A percentile compares a stretch with the other conserved stretches of the same genome.
These are phyloP conservation scores for Quercus berberidifolia DNA, from an alignment of 306 rosid species.

Conservation along the genomic window DNA sequence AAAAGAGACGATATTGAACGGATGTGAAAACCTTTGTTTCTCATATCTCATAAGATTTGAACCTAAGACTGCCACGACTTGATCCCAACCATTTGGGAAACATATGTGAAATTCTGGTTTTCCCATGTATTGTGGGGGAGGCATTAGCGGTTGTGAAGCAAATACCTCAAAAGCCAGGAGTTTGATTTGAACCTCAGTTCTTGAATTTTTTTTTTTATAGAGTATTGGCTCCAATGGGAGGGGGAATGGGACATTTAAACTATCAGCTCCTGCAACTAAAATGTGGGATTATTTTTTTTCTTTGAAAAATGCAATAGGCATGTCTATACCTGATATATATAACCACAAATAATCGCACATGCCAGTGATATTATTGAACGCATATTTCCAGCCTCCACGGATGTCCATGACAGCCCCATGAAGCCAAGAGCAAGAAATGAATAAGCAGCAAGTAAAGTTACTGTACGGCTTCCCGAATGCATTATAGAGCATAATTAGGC, in stretches of 20 bases:
- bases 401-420: conserved; percentile 59
- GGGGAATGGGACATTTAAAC: too few species aligned
- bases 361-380: conserved; percentile 62
- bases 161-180: neutral
- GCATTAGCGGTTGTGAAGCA: neutral
- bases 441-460: conserved; percentile 61
- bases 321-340: conserved; percentile 68
- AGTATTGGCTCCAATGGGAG: too few species aligned
- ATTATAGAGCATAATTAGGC: conserved; percentile 20
- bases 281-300: neutral
- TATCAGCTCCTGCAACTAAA: neutral
- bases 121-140: neutral
- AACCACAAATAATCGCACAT: conserved; percentile 69
- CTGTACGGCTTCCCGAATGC: conserved; percentile 62
- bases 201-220: too few species aligned
- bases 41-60: neutral
- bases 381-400: conserved; percentile 53
- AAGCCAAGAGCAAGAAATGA: conserved; percentile 69
- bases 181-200: too few species aligned
- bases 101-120: neutral
- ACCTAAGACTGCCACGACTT: neutral
- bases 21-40: neutral
- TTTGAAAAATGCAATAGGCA: neutral
- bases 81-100: neutral
- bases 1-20: conserved; percentile 9